Evolutionary conservation across 2,329 filamentous ascomycete species (phyloP).

Genomic region (Ophiocordyceps camponoti-saundersi): DNA sequence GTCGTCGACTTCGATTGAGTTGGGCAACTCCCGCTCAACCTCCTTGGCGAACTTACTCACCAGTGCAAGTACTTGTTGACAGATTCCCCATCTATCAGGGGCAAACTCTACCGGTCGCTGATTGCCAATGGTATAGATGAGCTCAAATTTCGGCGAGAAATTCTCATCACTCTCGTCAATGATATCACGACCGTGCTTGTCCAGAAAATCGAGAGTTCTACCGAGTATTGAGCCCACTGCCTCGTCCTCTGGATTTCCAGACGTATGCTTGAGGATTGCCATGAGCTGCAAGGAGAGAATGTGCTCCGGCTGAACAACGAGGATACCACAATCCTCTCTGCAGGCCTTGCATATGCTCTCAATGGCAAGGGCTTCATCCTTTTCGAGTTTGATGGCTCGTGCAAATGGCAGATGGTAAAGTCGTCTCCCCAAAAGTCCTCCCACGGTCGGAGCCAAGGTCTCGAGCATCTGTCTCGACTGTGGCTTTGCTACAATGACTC

Average conservation of each 20-base stretch:
- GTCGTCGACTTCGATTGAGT: slow-evolving; percentile 22
- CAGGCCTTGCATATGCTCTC: slow-evolving; percentile 24
- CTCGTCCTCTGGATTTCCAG: not conserved
- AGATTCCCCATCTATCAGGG: slow-evolving; percentile 35
- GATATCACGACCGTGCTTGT: slow-evolving; percentile 29
- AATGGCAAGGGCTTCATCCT: slow-evolving; percentile 17
- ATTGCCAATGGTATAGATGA: slow-evolving; percentile 42
- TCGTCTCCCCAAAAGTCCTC: slow-evolving; percentile 25
- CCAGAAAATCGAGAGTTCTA: slow-evolving; percentile 20
- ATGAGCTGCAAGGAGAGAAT: slow-evolving; percentile 44
- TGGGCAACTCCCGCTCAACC: slow-evolving; percentile 14
- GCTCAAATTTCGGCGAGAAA: slow-evolving; percentile 37
- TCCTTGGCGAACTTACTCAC: slow-evolving; percentile 14
- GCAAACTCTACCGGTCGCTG: slow-evolving; percentile 30
- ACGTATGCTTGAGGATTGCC: slow-evolving; percentile 17
- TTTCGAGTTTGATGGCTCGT: slow-evolving; percentile 13
- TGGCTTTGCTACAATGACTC: slow-evolving; percentile 39
- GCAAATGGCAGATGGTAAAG: slow-evolving; percentile 10
- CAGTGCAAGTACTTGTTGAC: slow-evolving; percentile 32
- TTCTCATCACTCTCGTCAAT: slow-evolving; percentile 48
- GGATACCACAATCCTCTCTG: slow-evolving; percentile 26
- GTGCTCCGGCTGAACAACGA: slow-evolving; percentile 45
- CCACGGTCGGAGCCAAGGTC: slow-evolving; percentile 34
- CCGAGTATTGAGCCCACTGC: too few species aligned
- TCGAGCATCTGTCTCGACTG: slow-evolving; percentile 36